Evolutionary conservation across 306 rosid genomes (phyloP), one percentile per base, ranked within the genome.

Genomic region (Geum urbanum): DNA sequence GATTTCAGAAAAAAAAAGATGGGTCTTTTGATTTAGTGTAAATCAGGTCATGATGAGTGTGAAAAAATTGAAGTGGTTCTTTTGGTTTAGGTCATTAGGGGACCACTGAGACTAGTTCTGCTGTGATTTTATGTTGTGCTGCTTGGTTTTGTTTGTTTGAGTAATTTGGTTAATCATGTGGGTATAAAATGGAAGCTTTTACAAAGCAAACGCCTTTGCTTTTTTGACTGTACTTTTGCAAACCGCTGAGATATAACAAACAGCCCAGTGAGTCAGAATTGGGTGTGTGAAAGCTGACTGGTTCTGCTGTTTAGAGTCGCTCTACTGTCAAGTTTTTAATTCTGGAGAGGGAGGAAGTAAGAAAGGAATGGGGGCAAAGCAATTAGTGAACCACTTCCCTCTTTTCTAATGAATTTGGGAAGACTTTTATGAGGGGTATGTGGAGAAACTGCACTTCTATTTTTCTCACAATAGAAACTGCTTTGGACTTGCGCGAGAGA

Each of bases 401-500:
- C 47, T 67, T 67, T 40, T 41, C 70, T 58, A 52, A 18, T 47
- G 56, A 75, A 62, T 77, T 72, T 76, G 41, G 8, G 66, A 65
- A 56, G 61, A 58, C 80, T 60, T 70, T 61, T 13, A 8, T 10
- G 35, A 44, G 70, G 70, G 73, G 77, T 70, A 37, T 67, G 66
- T 57, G 53, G 53, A 70, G 19, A 58, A 60, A 59, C 44, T 67
- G 64, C 50, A 4, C 48, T 70, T 74, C 54, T 61, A 66, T 71
- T 66, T 71, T 45, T 32, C 52, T 50, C 73, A 20, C 67, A 53
- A 45, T 60, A 67, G 56, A 64, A 72, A 37, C 67, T 54, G 66
- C 77, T 84, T 84, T 81, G 73, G 78, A 70, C 72, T 73, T 71
- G 69, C 80, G 70, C 41, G 40, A 40, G 66, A 27, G 40, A 19